These are phyloP conservation scores for Tricholoma matsutake DNA, from an alignment of 768 basidiomycete species.

Conservation along the genomic window DNA sequence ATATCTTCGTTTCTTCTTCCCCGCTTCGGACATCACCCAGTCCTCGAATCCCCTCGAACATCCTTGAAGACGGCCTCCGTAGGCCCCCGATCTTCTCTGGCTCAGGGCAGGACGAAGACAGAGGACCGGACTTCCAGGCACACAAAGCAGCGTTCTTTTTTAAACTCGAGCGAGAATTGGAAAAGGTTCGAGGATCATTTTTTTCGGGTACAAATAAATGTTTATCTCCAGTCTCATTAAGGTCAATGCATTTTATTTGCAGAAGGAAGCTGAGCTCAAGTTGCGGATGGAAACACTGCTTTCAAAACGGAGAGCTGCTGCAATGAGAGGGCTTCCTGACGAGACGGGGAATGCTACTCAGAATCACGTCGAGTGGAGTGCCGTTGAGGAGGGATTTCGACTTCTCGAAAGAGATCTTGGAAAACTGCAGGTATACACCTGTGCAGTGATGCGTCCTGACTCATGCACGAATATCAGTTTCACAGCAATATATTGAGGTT, in stretches of 20 bases:
- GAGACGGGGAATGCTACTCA: conserved; percentile 55
- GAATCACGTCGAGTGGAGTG: conserved; percentile 88
- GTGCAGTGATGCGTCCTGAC: conserved; percentile 13
- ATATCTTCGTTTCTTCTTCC: conserved; percentile 33
- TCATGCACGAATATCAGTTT: conserved; percentile 19
- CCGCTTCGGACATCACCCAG: conserved; percentile 28
- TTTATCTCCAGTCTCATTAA: conserved; percentile 29
- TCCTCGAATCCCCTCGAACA: conserved; percentile 28
- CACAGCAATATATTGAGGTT: conserved; percentile 93
- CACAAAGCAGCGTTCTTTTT: conserved; percentile 99
- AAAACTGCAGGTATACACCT: conserved; percentile 76
- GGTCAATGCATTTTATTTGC: conserved; percentile 98
- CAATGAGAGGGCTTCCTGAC: conserved; percentile 69
- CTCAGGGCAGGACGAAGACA: conserved; percentile 63
- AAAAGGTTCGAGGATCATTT: conserved; percentile 64
- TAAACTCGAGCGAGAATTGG: conserved; percentile 94
- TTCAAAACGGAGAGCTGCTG: conserved; percentile 87
- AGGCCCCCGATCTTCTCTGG: conserved; percentile 59
- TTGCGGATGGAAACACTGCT: conserved; percentile 89
- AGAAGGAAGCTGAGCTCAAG: conserved; percentile 94
- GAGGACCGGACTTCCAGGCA: conserved; percentile 85
- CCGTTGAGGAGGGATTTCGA: conserved; percentile 94
- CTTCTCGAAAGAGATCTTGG: conserved; percentile 91
- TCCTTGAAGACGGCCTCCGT: conserved; percentile 40
- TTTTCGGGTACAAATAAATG: not conserved